phyloP scores from a whole-genome alignment of 768 basidiomycete genomes.

The Pisolithus marmoratus region DNA sequence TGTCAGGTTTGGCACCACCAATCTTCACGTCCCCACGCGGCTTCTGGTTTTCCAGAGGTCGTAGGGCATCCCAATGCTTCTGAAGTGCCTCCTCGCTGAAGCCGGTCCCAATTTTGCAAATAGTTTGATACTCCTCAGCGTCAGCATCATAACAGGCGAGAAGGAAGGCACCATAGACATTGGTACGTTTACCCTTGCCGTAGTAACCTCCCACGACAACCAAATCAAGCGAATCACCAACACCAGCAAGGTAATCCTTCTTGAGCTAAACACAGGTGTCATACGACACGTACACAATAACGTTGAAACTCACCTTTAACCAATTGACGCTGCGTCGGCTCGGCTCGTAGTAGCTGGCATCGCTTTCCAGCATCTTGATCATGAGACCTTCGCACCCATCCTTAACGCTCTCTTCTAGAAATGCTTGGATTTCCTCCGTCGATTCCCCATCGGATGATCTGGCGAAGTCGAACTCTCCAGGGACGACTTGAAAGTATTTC shows the following conservation, averaged over 20 bases:
- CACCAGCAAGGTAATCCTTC: conserved; percentile 95
- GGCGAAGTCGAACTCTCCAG: conserved; percentile 91
- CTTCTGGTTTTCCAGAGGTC: conserved; percentile 67
- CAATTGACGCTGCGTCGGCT: conserved; percentile 94
- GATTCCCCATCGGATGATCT: conserved; percentile 85
- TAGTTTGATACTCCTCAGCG: conserved; percentile 90
- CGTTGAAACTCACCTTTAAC: conserved; percentile 70
- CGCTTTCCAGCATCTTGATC: conserved; percentile 97
- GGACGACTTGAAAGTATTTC: conserved; percentile 74
- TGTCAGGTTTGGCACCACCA: conserved; percentile 92
- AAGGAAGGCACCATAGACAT: conserved; percentile 96
- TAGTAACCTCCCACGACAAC: conserved; percentile 98
- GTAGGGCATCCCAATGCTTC: conserved; percentile 73
- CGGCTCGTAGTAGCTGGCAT: conserved; percentile 92
- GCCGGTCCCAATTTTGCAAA: conserved; percentile 98
- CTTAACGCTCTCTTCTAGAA: conserved; percentile 94
- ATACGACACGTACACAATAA: background rate
- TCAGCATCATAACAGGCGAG: conserved; percentile 96
- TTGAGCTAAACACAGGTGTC: conserved; percentile 63
- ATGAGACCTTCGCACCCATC: conserved; percentile 99
- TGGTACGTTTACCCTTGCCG: conserved; percentile 96
- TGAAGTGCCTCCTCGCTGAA: conserved; percentile 91
- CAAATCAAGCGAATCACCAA: conserved; percentile 95
- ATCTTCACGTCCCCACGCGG: conserved; percentile 79
- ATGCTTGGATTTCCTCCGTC: conserved; percentile 89